Conservation (phyloP, 495 filamentous ascomycete species). For the Xylaria telfairii region DNA sequence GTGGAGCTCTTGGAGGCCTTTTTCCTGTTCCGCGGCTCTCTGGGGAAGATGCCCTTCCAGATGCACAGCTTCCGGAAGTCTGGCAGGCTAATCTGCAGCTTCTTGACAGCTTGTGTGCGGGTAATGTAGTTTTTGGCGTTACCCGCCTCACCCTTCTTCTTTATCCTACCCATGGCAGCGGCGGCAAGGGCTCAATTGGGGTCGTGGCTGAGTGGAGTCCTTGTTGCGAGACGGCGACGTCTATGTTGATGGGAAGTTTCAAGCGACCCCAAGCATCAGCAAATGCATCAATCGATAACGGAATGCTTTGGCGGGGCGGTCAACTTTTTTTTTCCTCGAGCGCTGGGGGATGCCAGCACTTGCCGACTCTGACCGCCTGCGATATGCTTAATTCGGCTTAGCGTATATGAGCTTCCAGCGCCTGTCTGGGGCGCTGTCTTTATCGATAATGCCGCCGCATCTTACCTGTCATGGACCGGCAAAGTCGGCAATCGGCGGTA, state of each 20-base stretch:
- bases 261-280: constrained; percentile 6
- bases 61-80: constrained; percentile 98
- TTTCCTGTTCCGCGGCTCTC: constrained; percentile 95
- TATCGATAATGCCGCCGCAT: neutral
- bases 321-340: constrained; percentile 46
- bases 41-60: constrained; percentile 98
- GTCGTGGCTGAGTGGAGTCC: neutral
- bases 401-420: neutral
- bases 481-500: constrained; percentile 1
- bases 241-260: constrained; percentile 20
- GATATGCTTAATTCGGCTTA: neutral
- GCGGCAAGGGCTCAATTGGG: constrained; percentile 12
- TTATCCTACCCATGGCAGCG: constrained; percentile 76
- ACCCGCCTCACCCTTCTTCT: constrained; percentile 95
- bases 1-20: constrained; percentile 92
- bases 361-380: constrained; percentile 10
- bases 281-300: constrained; percentile 27
- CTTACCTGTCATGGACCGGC: neutral
- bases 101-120: constrained; percentile 92
- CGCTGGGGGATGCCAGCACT: constrained; percentile 23
- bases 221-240: neutral
- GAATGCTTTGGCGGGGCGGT: constrained; percentile 32
- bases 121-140: constrained; percentile 98
- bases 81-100: constrained; percentile 94
- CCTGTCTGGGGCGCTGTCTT: neutral